Evolutionary conservation across 2,329 filamentous ascomycete genomes (phyloP), one percentile per base, ranked within the genome.

Genomic region (Lasiodiplodia theobromae): DNA sequence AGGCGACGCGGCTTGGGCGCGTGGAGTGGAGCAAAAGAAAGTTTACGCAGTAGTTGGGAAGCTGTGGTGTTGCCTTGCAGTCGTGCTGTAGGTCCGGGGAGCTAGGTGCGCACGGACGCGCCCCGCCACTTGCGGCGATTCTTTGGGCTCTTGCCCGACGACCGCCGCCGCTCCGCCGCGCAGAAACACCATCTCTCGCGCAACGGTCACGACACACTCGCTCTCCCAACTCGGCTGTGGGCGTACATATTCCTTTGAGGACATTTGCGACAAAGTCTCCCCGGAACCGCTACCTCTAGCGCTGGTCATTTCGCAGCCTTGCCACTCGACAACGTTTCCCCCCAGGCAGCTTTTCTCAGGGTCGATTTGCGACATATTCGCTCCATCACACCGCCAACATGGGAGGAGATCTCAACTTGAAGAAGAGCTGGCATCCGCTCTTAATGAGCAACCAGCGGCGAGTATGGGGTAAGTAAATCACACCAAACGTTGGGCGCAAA

Each of bases 371-470:
- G 10, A 38, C 54, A n/a, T n/a, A 14, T 3, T 38, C 21, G 10
- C 54, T 23, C 34, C 18, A n/a, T 16, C 28, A 53, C 25, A 72
- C 75, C 77, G 79, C 74, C 83, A 91, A 82, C 72, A 97, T 96
- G 92, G 94, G 94, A 84, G 94, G 94, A 78, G 94, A 98, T 86
- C 88, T 99, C 77, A 97, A 98, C 77, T 83, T 97, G 75, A 97
- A 97, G 83, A 90, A 89, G 79, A 88, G 92, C 85, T 99, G 95
- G 89, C 95, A 99, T 82, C 95, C 96, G 70, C 89, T 90, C 74
- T 87, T 97, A 72, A 89, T 94, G 82, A 92, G 91, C 83, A 99
- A 99, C 81, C 96, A 97, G 84, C 89, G 89, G 80, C 89, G 88
- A 78, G 94, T 97, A 73, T 97, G 92, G 89, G 66, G 62, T 66